phyloP scores from a whole-genome alignment of 2,329 filamentous ascomycete genomes.

The Paecilomyces formosus region DNA sequence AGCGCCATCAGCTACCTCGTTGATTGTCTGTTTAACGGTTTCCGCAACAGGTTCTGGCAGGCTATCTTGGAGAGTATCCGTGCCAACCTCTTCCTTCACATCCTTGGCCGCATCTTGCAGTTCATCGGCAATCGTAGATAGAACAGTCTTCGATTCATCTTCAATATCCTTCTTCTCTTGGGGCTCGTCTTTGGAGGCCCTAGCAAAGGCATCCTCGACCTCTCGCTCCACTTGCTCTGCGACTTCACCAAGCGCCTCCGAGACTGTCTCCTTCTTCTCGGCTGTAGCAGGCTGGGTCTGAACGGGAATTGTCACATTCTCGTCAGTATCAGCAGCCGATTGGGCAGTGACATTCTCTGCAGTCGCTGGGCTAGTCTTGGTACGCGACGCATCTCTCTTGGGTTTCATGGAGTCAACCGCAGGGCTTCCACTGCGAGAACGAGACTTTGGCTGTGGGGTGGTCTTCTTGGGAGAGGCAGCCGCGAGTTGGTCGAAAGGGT shows the following conservation, averaged over 20 bases:
- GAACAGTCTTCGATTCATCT: conserved; percentile 28
- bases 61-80: conserved; percentile 47
- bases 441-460: conserved; percentile 40
- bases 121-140: conserved; percentile 23
- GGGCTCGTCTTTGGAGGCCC: conserved; percentile 48
- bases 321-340: conserved; percentile 6
- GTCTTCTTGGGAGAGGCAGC: conserved; percentile 57
- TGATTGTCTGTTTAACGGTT: conserved; percentile 48
- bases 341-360: background rate
- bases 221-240: conserved; percentile 53
- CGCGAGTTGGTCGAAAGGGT: conserved; percentile 63
- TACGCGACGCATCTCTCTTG: conserved; percentile 13
- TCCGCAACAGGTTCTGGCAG: conserved; percentile 49
- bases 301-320: background rate
- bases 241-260: conserved; percentile 61
- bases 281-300: conserved; percentile 23
- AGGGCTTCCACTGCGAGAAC: conserved; percentile 32
- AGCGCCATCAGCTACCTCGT: conserved; percentile 43
- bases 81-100: conserved; percentile 43
- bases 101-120: conserved; percentile 35
- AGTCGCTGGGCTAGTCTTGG: background rate
- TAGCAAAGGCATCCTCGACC: conserved; percentile 59
- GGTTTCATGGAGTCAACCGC: conserved; percentile 21
- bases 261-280: conserved; percentile 56
- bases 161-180: conserved; percentile 21